A percentile compares a stretch with the other conserved stretches of the same genome.
These are phyloP conservation scores for Saccharomyces hybrid DNA, from an alignment of 1,139 yeast genomes.

Conservation along the genomic window DNA sequence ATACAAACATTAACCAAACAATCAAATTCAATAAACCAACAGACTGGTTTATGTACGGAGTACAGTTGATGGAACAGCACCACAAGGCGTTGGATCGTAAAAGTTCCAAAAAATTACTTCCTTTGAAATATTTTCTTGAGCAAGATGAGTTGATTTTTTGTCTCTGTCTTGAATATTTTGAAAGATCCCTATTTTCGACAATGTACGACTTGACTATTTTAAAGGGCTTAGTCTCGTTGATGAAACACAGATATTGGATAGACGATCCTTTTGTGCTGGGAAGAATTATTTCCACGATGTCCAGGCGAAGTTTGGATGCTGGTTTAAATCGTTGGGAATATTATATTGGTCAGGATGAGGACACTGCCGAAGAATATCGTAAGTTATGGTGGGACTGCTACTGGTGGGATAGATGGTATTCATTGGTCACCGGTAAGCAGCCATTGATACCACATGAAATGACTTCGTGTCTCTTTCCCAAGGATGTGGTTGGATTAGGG, in stretches of 20 bases:
- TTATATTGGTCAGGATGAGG: slow-evolving; percentile 9
- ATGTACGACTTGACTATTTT: slow-evolving; percentile 3
- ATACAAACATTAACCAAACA: neutral
- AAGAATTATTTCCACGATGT: slow-evolving; percentile 2
- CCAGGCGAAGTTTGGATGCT: slow-evolving; percentile 7
- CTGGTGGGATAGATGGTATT: slow-evolving; percentile 21
- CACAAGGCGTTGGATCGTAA: neutral
- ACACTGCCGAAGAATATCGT: slow-evolving; percentile 17
- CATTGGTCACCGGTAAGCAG: slow-evolving; percentile 13
- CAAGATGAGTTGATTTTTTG: neutral
- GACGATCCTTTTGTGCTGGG: slow-evolving; percentile 3
- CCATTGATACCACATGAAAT: slow-evolving; percentile 6
- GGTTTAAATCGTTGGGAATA: slow-evolving; percentile 19
- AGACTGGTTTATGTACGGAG: neutral
- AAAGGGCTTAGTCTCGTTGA: neutral
- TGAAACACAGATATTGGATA: neutral
- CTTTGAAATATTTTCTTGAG: neutral
- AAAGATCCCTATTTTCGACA: slow-evolving; percentile 5
- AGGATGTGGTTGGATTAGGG: slow-evolving; percentile 8
- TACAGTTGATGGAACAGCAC: neutral
- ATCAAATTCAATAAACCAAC: neutral
- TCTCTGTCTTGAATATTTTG: slow-evolving; percentile 2
- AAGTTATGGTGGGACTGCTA: slow-evolving; percentile 21
- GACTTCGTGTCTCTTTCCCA: slow-evolving; percentile 11
- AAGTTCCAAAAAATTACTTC: neutral